Conservation (phyloP, 805 yeast species). For the Candida sonorensis region DNA sequence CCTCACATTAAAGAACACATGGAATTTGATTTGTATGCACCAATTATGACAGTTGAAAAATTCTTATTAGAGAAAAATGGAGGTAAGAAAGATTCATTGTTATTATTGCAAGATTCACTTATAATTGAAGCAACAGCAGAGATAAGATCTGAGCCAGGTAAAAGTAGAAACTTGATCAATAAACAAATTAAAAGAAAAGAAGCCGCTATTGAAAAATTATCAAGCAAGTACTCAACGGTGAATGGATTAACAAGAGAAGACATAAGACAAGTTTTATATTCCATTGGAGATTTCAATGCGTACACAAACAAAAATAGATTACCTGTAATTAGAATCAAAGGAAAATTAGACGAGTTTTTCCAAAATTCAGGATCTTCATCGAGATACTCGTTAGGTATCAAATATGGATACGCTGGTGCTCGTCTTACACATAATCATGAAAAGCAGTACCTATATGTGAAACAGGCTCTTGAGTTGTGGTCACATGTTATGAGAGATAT, state of each 20-base stretch:
- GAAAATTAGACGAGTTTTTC: slow-evolving; percentile 43
- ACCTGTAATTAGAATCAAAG: slow-evolving; percentile 60
- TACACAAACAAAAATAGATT: slow-evolving; percentile 61
- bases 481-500: slow-evolving; percentile 71
- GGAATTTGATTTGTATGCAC: slow-evolving; percentile 72
- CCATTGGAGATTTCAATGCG: slow-evolving; percentile 74
- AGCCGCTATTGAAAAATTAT: slow-evolving; percentile 55
- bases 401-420: slow-evolving; percentile 61
- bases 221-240: slow-evolving; percentile 38
- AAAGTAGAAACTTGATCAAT: slow-evolving; percentile 46
- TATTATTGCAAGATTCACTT: slow-evolving; percentile 33
- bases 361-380: slow-evolving; percentile 20
- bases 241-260: slow-evolving; percentile 48
- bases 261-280: slow-evolving; percentile 64
- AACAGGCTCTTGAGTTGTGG: slow-evolving; percentile 72
- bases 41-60: slow-evolving; percentile 54
- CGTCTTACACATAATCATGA: slow-evolving; percentile 67
- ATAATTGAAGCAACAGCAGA: slow-evolving; percentile 62
- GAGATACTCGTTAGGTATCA: slow-evolving; percentile 50
- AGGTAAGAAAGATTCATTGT: slow-evolving; percentile 19
- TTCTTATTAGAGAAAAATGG: slow-evolving; percentile 33
- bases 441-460: slow-evolving; percentile 67
- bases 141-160: slow-evolving; percentile 53
- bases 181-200: slow-evolving; percentile 61
- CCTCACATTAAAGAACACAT: slow-evolving; percentile 64